Evolutionary conservation across 257 asterid genomes (phyloP).

Genomic region (Solanum habrochaites): DNA sequence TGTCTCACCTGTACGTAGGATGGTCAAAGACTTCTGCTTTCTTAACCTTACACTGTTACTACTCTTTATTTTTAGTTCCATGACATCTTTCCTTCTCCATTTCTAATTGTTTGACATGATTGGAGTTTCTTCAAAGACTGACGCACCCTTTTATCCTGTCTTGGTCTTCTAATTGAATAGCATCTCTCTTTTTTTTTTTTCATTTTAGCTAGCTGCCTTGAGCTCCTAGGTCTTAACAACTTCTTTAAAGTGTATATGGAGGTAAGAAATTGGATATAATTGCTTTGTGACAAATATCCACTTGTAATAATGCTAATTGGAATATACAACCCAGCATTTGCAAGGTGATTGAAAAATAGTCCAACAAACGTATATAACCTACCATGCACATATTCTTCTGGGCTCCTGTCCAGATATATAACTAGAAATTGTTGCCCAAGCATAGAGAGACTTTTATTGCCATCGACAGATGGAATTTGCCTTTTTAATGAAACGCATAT

Average conservation of each 20-base stretch:
- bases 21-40: not conserved
- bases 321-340: not conserved
- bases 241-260: no score
- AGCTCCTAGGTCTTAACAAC: no score
- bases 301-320: not conserved
- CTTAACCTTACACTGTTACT: not conserved
- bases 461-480: not conserved
- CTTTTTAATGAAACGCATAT: not conserved
- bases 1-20: not conserved
- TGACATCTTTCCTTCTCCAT: no score
- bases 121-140: no score
- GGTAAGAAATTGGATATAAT: no score
- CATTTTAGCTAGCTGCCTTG: no score
- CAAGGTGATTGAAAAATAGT: not conserved
- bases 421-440: not conserved
- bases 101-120: no score
- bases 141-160: no score
- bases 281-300: not conserved
- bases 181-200: no score
- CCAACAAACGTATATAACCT: not conserved
- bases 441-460: not conserved
- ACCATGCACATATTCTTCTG: not conserved
- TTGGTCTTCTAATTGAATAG: no score
- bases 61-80: no score
- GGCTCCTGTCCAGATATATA: not conserved